Base-by-base conservation (phyloP, 2,329 filamentous ascomycete species). In the Alternaria triticimaculans region DNA sequence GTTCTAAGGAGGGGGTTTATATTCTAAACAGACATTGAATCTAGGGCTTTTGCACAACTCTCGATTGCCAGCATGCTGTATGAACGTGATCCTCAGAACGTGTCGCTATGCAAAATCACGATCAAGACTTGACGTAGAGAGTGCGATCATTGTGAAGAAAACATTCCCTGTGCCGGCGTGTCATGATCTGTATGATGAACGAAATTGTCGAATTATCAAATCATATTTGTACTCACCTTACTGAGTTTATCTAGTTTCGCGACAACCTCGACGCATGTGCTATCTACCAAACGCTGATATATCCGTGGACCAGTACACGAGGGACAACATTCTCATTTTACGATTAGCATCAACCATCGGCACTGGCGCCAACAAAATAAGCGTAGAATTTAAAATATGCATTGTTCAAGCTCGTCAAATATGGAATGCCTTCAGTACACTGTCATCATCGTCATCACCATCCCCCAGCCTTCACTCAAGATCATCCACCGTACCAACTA, bases 401-500 rank as follows among this genome's bases (percentile, higher is more conserved):
- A 15, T 11, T 9, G 12, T 6, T 21, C 18, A 33, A 15, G 0
- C 4, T 5, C 48, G 0, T 15, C 7, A 14, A 2, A 1, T n/a
- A 14, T 14, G 6, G 2, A 21, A 10, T 10, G 0, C 1, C 2
- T 6, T 30, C 20, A 5, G 1, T 14, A 30, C 1, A 15, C 7
- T 11, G 21, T 21, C 18, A 11, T n/a, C 4, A 33, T 51, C 18
- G 18, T 20, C 48, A 4, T 51, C 26, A 12, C 2, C 18, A 41
- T 41, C 41, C 41, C 41, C n/a, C 10, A 7, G 3, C 18, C 26
- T 51, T 14, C 12, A 33, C 3, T 20, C 12, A 15, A n/a, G 18
- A 51, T 1, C 3, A 20, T 9, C 26, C 20, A 2, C 1, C 18
- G 30, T 26, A 33, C 4, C 12, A 12, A 33, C 7, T 28, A 33